phyloP scores from a whole-genome alignment of 306 rosid species.

The Prunus campanulata region DNA sequence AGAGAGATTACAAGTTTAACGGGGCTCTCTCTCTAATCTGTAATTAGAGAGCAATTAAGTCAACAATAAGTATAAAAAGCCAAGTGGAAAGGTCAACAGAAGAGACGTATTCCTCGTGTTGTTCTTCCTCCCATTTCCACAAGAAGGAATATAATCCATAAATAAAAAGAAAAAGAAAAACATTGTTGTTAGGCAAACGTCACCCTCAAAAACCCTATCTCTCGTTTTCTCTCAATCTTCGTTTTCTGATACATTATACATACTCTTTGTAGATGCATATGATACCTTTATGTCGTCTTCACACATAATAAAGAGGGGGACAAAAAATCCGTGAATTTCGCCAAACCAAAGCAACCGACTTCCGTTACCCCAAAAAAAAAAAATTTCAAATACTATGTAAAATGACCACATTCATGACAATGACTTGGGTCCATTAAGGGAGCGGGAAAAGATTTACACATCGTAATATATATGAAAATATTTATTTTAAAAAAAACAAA shows the following conservation, averaged over 20 bases:
- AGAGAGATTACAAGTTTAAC: not conserved
- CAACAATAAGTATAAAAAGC: constrained; percentile 38
- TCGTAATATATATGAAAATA: not conserved
- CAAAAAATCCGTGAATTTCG: constrained; percentile 46
- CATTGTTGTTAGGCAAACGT: constrained; percentile 47
- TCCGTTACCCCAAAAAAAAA: not conserved
- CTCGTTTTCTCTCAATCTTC: constrained; percentile 10
- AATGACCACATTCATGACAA: constrained; percentile 28
- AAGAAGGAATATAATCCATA: constrained; percentile 18
- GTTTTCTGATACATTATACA: not conserved
- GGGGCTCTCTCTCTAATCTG: not conserved
- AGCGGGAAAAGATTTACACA: constrained; percentile 11
- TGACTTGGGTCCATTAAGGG: constrained; percentile 27
- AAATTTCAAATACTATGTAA: constrained; percentile 20
- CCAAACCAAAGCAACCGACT: constrained; percentile 41
- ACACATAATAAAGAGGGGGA: constrained; percentile 34
- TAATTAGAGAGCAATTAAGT: constrained; percentile 11
- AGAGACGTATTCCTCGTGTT: constrained; percentile 47
- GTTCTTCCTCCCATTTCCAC: constrained; percentile 26
- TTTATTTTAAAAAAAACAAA: not conserved
- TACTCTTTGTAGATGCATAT: not conserved
- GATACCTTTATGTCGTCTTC: constrained; percentile 48
- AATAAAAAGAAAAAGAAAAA: not conserved
- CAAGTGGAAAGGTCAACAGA: constrained; percentile 35
- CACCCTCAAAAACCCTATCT: constrained; percentile 34